These are phyloP conservation scores for Aurantiochytrium sp. DNA, from an alignment of 108 stramenopile species.

Conservation along the genomic window DNA sequence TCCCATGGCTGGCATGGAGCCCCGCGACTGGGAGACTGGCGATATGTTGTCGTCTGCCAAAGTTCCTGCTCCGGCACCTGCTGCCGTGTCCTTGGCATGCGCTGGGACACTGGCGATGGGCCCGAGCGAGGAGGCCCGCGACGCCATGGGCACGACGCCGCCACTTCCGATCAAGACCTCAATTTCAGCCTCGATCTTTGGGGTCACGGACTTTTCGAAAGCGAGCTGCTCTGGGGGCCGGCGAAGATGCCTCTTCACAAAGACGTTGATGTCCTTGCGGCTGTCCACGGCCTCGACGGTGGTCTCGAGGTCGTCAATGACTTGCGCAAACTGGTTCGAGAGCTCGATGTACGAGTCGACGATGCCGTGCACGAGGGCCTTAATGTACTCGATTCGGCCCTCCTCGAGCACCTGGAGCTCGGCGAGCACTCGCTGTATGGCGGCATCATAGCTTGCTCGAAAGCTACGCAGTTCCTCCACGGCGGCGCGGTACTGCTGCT, in stretches of 20 bases:
- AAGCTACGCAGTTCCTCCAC: background rate
- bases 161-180: background rate
- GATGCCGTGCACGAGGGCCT: background rate
- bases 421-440: background rate
- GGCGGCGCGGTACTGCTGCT: background rate
- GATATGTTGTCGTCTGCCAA: no score
- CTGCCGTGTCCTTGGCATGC: no score
- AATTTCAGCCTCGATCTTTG: conserved; percentile 18
- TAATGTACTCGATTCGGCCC: background rate
- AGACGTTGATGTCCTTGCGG: background rate
- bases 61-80: no score
- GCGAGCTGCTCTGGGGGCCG: background rate
- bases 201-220: background rate
- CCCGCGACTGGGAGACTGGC: no score
- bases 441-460: background rate
- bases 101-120: background rate
- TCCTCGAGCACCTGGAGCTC: conserved; percentile 1
- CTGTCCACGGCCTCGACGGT: background rate
- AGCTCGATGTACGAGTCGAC: conserved; percentile 13
- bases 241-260: background rate
- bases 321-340: background rate
- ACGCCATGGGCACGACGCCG: background rate
- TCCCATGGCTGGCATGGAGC: no score
- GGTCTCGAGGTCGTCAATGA: background rate
- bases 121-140: background rate